phyloP scores from a whole-genome alignment of 2,329 filamentous ascomycete species.

The Epichloe festucae region DNA sequence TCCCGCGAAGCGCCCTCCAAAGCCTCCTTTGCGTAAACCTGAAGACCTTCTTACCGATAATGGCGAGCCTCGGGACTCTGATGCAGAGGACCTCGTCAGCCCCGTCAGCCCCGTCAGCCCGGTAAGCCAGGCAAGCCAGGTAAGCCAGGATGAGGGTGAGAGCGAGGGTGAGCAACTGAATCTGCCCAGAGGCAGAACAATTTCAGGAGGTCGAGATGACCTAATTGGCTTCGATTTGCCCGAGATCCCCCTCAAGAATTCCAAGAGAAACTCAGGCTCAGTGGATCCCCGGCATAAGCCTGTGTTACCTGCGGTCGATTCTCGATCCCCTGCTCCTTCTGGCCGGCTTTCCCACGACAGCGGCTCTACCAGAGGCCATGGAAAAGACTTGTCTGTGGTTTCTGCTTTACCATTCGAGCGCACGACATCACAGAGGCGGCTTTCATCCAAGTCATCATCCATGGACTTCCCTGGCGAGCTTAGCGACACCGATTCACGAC shows the following conservation, averaged over 20 bases:
- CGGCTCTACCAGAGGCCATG: constrained; percentile 1
- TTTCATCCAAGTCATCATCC: constrained; percentile 40
- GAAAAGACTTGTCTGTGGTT: constrained; percentile 9
- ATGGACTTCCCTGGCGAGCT: constrained; percentile 33
- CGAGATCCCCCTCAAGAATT: constrained; percentile 56
- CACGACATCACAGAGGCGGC: constrained; percentile 36
- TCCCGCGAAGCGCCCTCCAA: constrained; percentile 11
- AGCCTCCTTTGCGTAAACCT: constrained; percentile 15
- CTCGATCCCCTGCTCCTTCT: constrained; percentile 8
- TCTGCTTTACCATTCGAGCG: constrained; percentile 43
- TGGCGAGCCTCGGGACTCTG: constrained; percentile 32
- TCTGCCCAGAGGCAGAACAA: constrained; percentile 2
- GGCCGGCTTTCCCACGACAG: constrained; percentile 8
- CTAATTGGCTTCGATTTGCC: constrained; percentile 26
- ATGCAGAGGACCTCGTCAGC: constrained; percentile 28
- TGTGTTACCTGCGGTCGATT: constrained; percentile 1
- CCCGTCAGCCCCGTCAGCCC: not conserved
- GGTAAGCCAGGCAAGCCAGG: not conserved
- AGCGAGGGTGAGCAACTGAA: constrained; percentile 12
- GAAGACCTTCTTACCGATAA: constrained; percentile 31
- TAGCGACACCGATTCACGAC: constrained; percentile 26
- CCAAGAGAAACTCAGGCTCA: constrained; percentile 42
- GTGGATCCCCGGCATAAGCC: constrained; percentile 16
- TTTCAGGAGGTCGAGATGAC: not conserved
- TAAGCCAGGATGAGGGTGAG: no score